phyloP scores from a whole-genome alignment of 1,284 basidiomycete species.

The Ustilago vetiveriae region DNA sequence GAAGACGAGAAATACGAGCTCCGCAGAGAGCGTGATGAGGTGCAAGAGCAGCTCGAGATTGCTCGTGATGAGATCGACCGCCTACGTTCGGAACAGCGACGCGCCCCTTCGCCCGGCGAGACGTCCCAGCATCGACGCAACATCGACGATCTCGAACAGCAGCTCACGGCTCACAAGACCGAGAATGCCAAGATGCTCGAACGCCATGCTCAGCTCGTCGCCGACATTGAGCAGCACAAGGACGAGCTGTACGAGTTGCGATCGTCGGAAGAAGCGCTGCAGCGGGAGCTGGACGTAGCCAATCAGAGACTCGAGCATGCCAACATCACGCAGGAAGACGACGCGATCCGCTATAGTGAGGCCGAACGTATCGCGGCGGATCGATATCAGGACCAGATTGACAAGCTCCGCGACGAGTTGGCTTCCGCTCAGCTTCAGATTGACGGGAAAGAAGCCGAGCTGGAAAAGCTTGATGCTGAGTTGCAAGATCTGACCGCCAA shows the following conservation, averaged over 20 bases:
- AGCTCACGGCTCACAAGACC: constrained; percentile 44
- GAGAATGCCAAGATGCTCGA: constrained; percentile 52
- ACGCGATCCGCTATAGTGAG: constrained; percentile 35
- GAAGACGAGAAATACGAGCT: constrained; percentile 54
- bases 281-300: constrained; percentile 50
- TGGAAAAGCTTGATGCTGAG: constrained; percentile 58
- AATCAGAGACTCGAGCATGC: constrained; percentile 50
- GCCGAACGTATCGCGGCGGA: constrained; percentile 41
- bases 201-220: constrained; percentile 46
- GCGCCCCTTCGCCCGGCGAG: constrained; percentile 20
- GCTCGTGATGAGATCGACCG: constrained; percentile 39
- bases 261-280: constrained; percentile 42
- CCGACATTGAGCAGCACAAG: constrained; percentile 52
- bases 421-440: constrained; percentile 58
- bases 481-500: constrained; percentile 44
- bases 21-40: constrained; percentile 43
- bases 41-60: constrained; percentile 47
- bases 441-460: constrained; percentile 56
- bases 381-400: constrained; percentile 50
- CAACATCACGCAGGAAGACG: constrained; percentile 50
- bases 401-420: constrained; percentile 56
- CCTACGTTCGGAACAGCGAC: constrained; percentile 20
- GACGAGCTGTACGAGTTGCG: constrained; percentile 51
- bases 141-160: constrained; percentile 48
- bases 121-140: constrained; percentile 34